A percentile compares a stretch with the other conserved stretches of the same genome.
phyloP scores from a whole-genome alignment of 768 basidiomycete genomes.

The Lyophyllum shimeji region DNA sequence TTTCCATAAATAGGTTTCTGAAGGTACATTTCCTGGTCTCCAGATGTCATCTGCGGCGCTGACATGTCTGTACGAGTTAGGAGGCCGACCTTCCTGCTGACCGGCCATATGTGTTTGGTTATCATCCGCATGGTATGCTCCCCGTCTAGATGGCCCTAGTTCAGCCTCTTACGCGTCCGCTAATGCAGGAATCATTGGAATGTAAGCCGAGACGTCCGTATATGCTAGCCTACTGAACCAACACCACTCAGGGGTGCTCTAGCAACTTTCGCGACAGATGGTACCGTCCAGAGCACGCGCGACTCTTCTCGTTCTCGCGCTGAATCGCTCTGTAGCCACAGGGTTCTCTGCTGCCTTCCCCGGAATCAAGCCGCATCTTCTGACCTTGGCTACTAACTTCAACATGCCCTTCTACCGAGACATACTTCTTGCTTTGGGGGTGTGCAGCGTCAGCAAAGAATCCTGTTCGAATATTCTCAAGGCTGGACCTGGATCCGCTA shows the following conservation, averaged over 20 bases:
- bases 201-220: constrained; percentile 46
- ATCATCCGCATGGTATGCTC: constrained; percentile 90
- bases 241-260: constrained; percentile 72
- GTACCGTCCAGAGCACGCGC: constrained; percentile 33
- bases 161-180: constrained; percentile 2
- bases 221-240: background rate
- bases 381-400: constrained; percentile 91
- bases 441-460: constrained; percentile 89
- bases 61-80: constrained; percentile 37
- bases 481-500: constrained; percentile 61
- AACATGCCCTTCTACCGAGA: constrained; percentile 92
- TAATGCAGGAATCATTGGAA: constrained; percentile 87
- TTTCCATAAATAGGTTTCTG: constrained; percentile 35
- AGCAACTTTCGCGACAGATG: constrained; percentile 95
- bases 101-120: constrained; percentile 94
- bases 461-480: constrained; percentile 89
- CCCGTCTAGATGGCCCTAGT: background rate
- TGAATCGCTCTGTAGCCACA: constrained; percentile 52
- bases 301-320: background rate
- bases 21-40: constrained; percentile 38
- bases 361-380: constrained; percentile 88
- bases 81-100: constrained; percentile 90
- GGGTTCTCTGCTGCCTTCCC: constrained; percentile 90
- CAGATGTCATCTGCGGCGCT: constrained; percentile 5
- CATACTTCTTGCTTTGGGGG: constrained; percentile 79